A percentile compares a stretch with the other conserved stretches of the same genome.
These are phyloP conservation scores for Fusarium penzigii DNA, from an alignment of 2,329 filamentous ascomycete genomes.

Conservation along the genomic window DNA sequence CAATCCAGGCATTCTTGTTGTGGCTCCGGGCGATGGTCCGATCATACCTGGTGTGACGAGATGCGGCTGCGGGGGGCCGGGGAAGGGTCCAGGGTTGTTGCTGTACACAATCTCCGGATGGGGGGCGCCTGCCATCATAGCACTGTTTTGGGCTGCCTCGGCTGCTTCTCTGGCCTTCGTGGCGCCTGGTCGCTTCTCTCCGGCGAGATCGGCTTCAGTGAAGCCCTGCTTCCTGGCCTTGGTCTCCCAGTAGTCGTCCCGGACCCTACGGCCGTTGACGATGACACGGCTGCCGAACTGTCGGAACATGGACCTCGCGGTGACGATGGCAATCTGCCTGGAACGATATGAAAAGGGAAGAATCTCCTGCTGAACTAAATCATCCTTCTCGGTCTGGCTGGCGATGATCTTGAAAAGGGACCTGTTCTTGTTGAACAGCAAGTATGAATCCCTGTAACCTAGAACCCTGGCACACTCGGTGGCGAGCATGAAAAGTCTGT, in stretches of 20 bases:
- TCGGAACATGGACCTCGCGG: conserved; percentile 96
- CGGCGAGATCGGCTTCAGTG: conserved; percentile 92
- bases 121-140: conserved; percentile 63
- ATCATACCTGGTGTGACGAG: conserved; percentile 74
- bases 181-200: conserved; percentile 92
- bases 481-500: conserved; percentile 97
- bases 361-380: conserved; percentile 92
- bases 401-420: conserved; percentile 98
- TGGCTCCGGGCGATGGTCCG: conserved; percentile 61
- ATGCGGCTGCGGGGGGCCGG: conserved; percentile 66
- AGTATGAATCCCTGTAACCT: conserved; percentile 94
- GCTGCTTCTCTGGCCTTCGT: conserved; percentile 85
- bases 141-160: conserved; percentile 63
- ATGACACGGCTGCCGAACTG: conserved; percentile 97
- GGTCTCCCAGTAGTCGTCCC: conserved; percentile 98
- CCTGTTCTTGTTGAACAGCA: conserved; percentile 97
- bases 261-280: conserved; percentile 82
- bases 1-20: conserved; percentile 80
- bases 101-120: conserved; percentile 89
- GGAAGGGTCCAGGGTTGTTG: conserved; percentile 67
- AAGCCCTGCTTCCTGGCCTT: conserved; percentile 98
- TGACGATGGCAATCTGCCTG: conserved; percentile 98
- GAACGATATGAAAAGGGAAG: conserved; percentile 96
- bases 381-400: conserved; percentile 93
- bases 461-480: conserved; percentile 95